Evolutionary conservation across 371 early-diverging fungal species (phyloP).

Genomic region (Mucor irregularis): DNA sequence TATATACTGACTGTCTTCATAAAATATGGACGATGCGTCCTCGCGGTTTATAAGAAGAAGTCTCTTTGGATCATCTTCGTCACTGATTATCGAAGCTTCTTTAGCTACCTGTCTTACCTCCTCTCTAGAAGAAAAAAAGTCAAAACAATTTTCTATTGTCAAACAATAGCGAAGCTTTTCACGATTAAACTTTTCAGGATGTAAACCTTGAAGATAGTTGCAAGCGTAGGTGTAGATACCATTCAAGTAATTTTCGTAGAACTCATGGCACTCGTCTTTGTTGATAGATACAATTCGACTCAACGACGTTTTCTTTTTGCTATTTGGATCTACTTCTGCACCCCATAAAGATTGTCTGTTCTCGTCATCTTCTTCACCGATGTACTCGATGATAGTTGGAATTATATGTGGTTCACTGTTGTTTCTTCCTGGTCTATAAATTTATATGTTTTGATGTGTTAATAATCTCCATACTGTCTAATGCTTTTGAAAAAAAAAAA

Average conservation of each 20-base stretch:
- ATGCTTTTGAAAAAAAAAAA: too few relatives aligned
- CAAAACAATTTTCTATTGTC: constrained; percentile 16
- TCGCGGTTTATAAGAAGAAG: constrained; percentile 4
- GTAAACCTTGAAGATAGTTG: not conserved
- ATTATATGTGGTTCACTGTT: not conserved
- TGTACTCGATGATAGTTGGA: not conserved
- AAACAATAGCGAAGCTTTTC: constrained; percentile 5
- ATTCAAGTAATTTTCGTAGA: not conserved
- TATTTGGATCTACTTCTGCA: not conserved
- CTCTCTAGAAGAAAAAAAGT: not conserved
- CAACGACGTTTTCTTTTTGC: not conserved
- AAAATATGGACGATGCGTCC: constrained; percentile 8
- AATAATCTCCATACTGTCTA: too few relatives aligned
- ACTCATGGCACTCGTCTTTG: not conserved
- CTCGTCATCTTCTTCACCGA: not conserved
- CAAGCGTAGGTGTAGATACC: not conserved
- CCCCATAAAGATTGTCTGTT: too few relatives aligned
- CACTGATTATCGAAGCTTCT: not conserved
- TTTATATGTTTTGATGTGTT: too few relatives aligned
- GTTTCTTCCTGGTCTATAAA: not conserved
- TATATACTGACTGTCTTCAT: not conserved
- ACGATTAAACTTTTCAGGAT: not conserved
- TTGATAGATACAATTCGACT: constrained; percentile 1
- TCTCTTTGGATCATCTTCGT: not conserved
- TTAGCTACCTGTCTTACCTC: constrained; percentile 1